These are phyloP conservation scores for Fusarium pseudonygamai DNA, from an alignment of 2,329 filamentous ascomycete genomes.

Conservation along the genomic window DNA sequence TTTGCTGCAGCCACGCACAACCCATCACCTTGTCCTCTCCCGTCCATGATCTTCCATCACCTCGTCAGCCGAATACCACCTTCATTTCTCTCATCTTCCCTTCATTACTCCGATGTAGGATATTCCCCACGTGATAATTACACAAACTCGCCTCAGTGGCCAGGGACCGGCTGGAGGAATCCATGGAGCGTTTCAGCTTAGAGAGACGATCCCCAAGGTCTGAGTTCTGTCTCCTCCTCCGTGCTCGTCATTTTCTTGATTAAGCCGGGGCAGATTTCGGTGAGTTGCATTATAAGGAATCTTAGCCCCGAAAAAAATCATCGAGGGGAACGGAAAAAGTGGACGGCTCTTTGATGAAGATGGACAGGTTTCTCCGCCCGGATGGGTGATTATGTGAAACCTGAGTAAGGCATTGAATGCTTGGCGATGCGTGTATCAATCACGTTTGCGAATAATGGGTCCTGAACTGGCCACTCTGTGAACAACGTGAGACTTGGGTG, in stretches of 20 bases:
- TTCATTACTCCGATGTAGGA: not conserved
- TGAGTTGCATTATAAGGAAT: slow-evolving; percentile 15
- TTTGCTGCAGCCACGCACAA: not conserved
- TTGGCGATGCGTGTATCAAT: slow-evolving; percentile 10
- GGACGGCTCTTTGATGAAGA: slow-evolving; percentile 21
- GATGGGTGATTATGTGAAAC: slow-evolving; percentile 27
- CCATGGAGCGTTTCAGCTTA: slow-evolving; percentile 17
- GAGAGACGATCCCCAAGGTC: slow-evolving; percentile 4
- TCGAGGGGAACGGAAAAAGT: not conserved
- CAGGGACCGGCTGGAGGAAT: not conserved
- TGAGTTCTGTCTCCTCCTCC: not conserved
- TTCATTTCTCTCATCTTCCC: not conserved
- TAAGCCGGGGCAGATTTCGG: not conserved
- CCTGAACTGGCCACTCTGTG: slow-evolving; percentile 10
- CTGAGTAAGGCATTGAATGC: not conserved
- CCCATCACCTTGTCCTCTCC: not conserved
- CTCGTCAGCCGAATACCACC: not conserved
- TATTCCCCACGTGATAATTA: slow-evolving; percentile 13
- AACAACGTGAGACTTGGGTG: slow-evolving; percentile 15
- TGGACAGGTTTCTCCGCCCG: slow-evolving; percentile 14
- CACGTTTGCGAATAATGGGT: slow-evolving; percentile 21
- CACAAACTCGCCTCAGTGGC: slow-evolving; percentile 13
- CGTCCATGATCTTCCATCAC: not conserved
- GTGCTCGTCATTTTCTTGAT: not conserved
- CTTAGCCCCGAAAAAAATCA: slow-evolving; percentile 10